Evolutionary conservation across 306 rosid genomes (phyloP).

Genomic region (Lathyrus tuberosus): DNA sequence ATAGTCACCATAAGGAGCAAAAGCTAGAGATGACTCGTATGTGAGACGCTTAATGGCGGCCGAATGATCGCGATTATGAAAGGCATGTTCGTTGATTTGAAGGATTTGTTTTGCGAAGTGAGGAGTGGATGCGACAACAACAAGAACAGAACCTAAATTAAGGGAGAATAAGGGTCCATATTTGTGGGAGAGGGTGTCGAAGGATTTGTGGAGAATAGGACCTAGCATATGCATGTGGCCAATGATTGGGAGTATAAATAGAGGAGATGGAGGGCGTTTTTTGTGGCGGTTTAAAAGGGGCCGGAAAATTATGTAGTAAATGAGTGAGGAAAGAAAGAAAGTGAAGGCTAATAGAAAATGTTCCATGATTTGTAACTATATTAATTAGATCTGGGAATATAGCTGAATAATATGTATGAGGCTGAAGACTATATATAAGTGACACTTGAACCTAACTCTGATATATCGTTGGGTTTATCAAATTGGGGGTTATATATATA

Average conservation of each 20-base stretch:
- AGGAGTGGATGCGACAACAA: constrained; percentile 35
- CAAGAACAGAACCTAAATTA: constrained; percentile 39
- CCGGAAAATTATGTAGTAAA: not conserved
- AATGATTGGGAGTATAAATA: constrained; percentile 21
- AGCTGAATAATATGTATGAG: too few species aligned
- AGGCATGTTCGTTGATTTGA: constrained; percentile 40
- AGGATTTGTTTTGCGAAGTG: constrained; percentile 40
- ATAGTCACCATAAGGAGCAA: constrained; percentile 43
- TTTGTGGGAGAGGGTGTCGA: constrained; percentile 38
- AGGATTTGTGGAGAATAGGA: constrained; percentile 42
- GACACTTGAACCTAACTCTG: too few species aligned
- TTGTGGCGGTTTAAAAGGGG: not conserved
- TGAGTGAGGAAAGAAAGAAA: not conserved
- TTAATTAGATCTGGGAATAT: too few species aligned
- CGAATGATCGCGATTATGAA: constrained; percentile 10
- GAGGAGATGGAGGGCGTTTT: constrained; percentile 42
- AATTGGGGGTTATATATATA: too few species aligned
- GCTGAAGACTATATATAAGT: too few species aligned
- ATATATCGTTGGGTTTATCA: too few species aligned
- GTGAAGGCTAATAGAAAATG: not conserved
- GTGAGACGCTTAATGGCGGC: constrained; percentile 37
- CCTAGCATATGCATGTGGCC: constrained; percentile 41
- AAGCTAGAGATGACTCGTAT: constrained; percentile 37
- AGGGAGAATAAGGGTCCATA: constrained; percentile 48
- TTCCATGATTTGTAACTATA: not conserved